phyloP scores from a whole-genome alignment of 2,329 filamentous ascomycete genomes.

The Botrytis deweyae region DNA sequence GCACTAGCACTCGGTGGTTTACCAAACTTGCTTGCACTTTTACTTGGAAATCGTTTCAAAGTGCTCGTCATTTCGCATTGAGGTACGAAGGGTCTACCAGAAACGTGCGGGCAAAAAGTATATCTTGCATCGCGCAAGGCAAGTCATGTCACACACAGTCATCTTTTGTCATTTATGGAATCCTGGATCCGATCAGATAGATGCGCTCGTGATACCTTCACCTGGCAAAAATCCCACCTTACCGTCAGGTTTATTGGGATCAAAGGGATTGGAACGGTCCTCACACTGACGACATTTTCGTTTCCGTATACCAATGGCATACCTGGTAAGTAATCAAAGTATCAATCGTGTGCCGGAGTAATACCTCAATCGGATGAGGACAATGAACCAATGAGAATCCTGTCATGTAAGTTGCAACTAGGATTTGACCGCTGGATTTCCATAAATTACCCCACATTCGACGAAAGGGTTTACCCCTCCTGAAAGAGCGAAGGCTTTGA shows the following conservation, averaged over 20 bases:
- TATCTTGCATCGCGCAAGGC: conserved; percentile 7
- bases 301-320: not conserved
- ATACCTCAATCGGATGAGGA: not conserved
- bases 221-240: not conserved
- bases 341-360: not conserved
- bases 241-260: not conserved
- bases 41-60: conserved; percentile 3
- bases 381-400: not conserved
- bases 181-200: not conserved
- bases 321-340: not conserved
- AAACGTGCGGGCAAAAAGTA: conserved; percentile 1
- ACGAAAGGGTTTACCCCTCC: not conserved
- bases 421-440: conserved; percentile 1
- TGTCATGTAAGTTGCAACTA: not conserved
- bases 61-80: conserved; percentile 1
- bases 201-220: conserved; percentile 5
- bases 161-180: not conserved
- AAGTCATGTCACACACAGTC: conserved; percentile 9
- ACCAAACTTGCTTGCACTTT: not conserved
- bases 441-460: not conserved
- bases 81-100: conserved; percentile 2
- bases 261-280: not conserved
- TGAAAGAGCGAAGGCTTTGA: not conserved
- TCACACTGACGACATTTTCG: not conserved
- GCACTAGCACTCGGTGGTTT: not conserved